Evolutionary conservation across 768 basidiomycete species (phyloP), one percentile per base, ranked within the genome.

Genomic region (Psilocybe cubensis): DNA sequence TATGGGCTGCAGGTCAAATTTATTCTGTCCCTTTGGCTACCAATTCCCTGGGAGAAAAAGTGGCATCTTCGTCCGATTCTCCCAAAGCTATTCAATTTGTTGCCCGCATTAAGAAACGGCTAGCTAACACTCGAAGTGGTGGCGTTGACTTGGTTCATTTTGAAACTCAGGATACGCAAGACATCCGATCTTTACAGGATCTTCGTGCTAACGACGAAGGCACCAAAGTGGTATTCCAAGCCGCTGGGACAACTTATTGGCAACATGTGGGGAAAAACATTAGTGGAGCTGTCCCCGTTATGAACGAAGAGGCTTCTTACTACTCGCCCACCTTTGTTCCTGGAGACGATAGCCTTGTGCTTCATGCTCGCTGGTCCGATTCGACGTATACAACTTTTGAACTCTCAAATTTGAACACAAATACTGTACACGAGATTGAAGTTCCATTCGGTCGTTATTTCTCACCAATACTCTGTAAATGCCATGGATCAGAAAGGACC

Each of bases 1-100:
- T 91, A 55, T 91, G 89, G 89, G 86, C 89, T 3, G 82, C 86
- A 1, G 89, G 89, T 2, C 82, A 88, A 56, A 88, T 91, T 23
- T 83, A 84, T 66, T 76, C 74, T 12, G 77, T 91, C 10, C 88
- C 89, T 14, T 71, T 90, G 25, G 61, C 72, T 4, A 67, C 65
- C n/a, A 87, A 88, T 63, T 47, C 62, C 2, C 65, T 66, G 14
- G 85, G 86, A 20, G 89, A 91, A 63, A 81, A 76, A 46, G 64
- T 84, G 9, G 72, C 72, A 18, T 53, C 52, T 9, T 72, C 63
- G 46, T 62, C 60, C 14, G 74, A 76, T 1, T 40, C 69, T 28
- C 84, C 87, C 3, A 70, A 61, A 28, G 77, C 79, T 23, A 80
- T 90, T 40, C 78, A 72, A 3, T 90, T 90, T 74, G 78, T 62